Percentiles rank a stretch among this genome's conserved stretches.
These are phyloP conservation scores for Darksidea phi DNA, from an alignment of 495 filamentous ascomycete genomes.

Conservation along the genomic window DNA sequence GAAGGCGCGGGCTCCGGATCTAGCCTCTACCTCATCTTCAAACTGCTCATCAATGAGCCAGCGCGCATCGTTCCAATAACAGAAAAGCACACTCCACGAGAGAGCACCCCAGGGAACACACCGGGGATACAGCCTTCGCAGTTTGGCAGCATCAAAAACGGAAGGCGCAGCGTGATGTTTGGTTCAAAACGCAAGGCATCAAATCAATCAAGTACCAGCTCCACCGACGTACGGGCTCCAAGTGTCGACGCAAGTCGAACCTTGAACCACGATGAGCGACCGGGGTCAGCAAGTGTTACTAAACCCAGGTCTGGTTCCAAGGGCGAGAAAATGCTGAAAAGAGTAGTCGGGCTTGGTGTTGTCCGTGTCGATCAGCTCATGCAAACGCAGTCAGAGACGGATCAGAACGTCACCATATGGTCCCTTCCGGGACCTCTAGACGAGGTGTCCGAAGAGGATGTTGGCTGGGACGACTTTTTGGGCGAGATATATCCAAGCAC, in stretches of 20 bases:
- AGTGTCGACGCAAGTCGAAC: conserved; percentile 26
- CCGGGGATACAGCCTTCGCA: conserved; percentile 39
- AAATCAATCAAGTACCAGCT: conserved; percentile 43
- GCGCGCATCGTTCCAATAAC: conserved; percentile 32
- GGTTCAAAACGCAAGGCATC: conserved; percentile 50
- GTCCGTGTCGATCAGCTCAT: conserved; percentile 77
- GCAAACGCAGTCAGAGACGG: conserved; percentile 70
- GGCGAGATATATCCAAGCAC: conserved; percentile 70
- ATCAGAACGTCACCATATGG: conserved; percentile 79
- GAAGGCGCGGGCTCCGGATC: conserved; percentile 64
- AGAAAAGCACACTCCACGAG: conserved; percentile 41
- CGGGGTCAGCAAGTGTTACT: conserved; percentile 38
- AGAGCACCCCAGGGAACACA: conserved; percentile 42
- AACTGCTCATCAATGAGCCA: conserved; percentile 63
- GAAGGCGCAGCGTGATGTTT: conserved; percentile 85
- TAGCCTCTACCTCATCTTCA: conserved; percentile 80
- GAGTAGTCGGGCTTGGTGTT: conserved; percentile 77
- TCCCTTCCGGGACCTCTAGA: conserved; percentile 52
- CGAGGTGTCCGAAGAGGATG: conserved; percentile 53
- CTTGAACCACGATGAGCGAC: conserved; percentile 30
- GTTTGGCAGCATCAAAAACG: conserved; percentile 52
- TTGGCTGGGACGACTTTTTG: conserved; percentile 71
- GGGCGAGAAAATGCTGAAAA: conserved; percentile 50
- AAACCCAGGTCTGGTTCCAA: conserved; percentile 47
- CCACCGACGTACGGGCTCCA: conserved; percentile 43